Base-by-base conservation (phyloP, 78 protist species). In the Dictyostelium capitatum region DNA sequence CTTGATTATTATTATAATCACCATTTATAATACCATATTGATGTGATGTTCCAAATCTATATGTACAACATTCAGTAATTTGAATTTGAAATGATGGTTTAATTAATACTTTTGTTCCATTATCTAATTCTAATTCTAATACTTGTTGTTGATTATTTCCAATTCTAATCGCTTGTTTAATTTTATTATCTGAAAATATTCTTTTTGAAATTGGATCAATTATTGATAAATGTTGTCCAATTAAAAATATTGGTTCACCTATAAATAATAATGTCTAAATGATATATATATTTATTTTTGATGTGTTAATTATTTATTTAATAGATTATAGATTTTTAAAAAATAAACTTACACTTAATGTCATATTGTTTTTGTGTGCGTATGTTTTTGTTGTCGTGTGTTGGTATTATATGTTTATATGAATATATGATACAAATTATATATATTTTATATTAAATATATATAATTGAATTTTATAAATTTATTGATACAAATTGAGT, bases 41-140 rank as follows among this genome's bases (percentile, higher is more conserved):
- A 32, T 67, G 75, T 32, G 75, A 17, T 20, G 75, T 67, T 67
- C 43, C 75, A 67, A 67, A 67, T 67, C 75, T 67, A 67, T 67
- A 67, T 15, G 75, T 67, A 30, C 17, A 28, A 67, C 75, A 32
- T 67, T 67, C 75, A 4, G 75, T 67, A 6, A 67, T 67, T 67
- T 67, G 75, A 32, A 67, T 67, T 32, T 67, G 75, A 67, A 32
- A 67, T 32, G 41, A 32, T 67, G 75, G 48, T 32, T 67, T 67
- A 28, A 67, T 32, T 6, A 67, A 67, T 28, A 67, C 30, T 17
- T 67, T 67, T 25, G 75, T 67, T 12, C 37, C 37, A 32, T 67
- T 67, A 32, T 67, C 75, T 17, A 67, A 67, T 67, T 67, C 75
- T 14, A 67, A 30, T n/a, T 67, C 75, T 32, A 67, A 32, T 5